A percentile compares a stretch with the other conserved stretches of the same genome.
Conservation (phyloP, 345 rosid genomes). For the Pistacia integerrima region DNA sequence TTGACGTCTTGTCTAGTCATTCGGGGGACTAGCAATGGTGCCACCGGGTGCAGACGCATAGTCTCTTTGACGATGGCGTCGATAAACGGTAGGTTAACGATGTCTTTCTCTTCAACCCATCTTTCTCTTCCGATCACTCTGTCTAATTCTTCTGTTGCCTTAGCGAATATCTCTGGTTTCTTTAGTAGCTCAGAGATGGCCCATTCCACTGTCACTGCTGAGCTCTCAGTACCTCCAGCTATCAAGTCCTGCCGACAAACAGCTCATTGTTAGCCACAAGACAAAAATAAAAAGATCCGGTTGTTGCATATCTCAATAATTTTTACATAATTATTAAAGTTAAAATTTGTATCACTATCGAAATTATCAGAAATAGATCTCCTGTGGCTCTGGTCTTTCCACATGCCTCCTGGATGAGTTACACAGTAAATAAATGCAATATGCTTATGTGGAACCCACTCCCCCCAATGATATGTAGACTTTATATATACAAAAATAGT, state of each 20-base stretch:
- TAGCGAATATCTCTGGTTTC: conserved; percentile 48
- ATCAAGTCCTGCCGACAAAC: conserved; percentile 44
- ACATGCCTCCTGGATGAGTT: too few relatives aligned
- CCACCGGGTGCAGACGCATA: conserved; percentile 72
- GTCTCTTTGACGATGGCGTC: conserved; percentile 55
- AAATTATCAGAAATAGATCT: too few relatives aligned
- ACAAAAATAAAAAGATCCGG: too few relatives aligned
- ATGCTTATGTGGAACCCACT: background rate
- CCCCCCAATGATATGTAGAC: background rate
- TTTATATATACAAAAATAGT: too few relatives aligned
- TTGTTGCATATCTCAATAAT: background rate
- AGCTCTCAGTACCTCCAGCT: conserved; percentile 69
- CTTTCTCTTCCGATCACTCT: conserved; percentile 51
- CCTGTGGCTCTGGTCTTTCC: too few relatives aligned
- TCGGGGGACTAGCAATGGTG: conserved; percentile 58
- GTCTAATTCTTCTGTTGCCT: conserved; percentile 61
- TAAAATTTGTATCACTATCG: too few relatives aligned
- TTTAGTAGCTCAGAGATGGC: conserved; percentile 50
- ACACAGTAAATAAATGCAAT: background rate
- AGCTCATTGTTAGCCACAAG: background rate
- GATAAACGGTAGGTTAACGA: conserved; percentile 44
- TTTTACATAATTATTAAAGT: too few relatives aligned
- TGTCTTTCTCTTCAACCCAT: conserved; percentile 65
- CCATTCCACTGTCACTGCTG: conserved; percentile 68
- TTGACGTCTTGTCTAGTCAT: conserved; percentile 38